Evolutionary conservation across 768 basidiomycete species (phyloP).

Genomic region (Russula sp.): DNA sequence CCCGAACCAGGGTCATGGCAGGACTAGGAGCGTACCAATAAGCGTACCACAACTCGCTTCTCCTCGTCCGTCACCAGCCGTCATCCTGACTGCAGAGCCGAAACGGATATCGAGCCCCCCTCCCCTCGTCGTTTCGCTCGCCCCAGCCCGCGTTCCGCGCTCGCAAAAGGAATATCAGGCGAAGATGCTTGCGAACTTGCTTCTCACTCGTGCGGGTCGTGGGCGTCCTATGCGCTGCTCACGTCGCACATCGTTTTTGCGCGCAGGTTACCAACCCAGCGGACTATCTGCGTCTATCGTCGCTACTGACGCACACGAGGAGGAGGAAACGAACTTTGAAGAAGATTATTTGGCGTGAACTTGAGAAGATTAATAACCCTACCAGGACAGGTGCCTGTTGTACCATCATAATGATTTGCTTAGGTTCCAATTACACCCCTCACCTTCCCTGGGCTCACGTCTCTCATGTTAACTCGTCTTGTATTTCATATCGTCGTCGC

Average conservation of each 20-base stretch:
- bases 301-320: neutral
- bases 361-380: conserved; percentile 6
- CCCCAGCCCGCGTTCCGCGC: conserved; percentile 18
- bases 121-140: conserved; percentile 22
- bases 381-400: conserved; percentile 27
- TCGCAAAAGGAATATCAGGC: conserved; percentile 28
- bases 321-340: neutral
- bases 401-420: conserved; percentile 23
- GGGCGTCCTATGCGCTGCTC: conserved; percentile 28
- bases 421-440: conserved; percentile 6
- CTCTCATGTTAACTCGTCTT: conserved; percentile 17
- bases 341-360: conserved; percentile 7
- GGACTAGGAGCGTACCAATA: neutral
- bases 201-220: conserved; percentile 25
- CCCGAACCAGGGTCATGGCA: neutral
- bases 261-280: conserved; percentile 28
- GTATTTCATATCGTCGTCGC: conserved; percentile 20
- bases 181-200: conserved; percentile 28
- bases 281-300: conserved; percentile 19
- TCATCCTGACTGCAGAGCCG: conserved; percentile 18
- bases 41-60: neutral
- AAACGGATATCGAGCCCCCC: neutral
- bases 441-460: neutral
- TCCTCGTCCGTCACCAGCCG: conserved; percentile 18
- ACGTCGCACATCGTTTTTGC: conserved; percentile 14